Conservation (phyloP, 2,329 filamentous ascomycete genomes). For the Penicillium sp. region DNA sequence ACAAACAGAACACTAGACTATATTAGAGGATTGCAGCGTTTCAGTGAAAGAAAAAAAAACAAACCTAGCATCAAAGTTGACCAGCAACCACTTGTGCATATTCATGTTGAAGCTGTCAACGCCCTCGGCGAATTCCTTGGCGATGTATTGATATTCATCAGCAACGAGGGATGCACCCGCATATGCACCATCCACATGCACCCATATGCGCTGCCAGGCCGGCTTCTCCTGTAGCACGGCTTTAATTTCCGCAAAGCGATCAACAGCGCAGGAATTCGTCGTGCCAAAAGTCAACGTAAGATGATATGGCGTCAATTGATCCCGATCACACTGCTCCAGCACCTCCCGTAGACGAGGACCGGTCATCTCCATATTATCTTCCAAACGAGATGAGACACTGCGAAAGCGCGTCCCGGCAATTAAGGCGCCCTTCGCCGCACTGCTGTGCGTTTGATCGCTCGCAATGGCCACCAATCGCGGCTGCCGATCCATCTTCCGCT, state of each 20-base stretch:
- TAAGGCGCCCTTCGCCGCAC: slow-evolving; percentile 78
- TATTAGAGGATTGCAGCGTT: slow-evolving; percentile 5
- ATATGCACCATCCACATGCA: slow-evolving; percentile 90
- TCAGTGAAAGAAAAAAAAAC: background rate
- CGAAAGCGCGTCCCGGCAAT: slow-evolving; percentile 80
- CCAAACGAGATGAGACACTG: slow-evolving; percentile 57
- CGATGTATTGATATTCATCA: slow-evolving; percentile 69
- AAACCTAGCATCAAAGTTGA: slow-evolving; percentile 72
- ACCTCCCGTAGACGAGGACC: slow-evolving; percentile 55
- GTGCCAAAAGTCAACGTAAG: slow-evolving; percentile 78
- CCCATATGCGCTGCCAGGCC: slow-evolving; percentile 63
- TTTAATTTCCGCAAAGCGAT: slow-evolving; percentile 69
- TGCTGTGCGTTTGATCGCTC: slow-evolving; percentile 73
- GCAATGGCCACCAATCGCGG: slow-evolving; percentile 72
- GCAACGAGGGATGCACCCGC: slow-evolving; percentile 78
- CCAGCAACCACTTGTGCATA: slow-evolving; percentile 95
- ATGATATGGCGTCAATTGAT: slow-evolving; percentile 78
- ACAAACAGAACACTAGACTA: slow-evolving; percentile 69
- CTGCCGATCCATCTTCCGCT: slow-evolving; percentile 60
- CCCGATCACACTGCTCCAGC: slow-evolving; percentile 59
- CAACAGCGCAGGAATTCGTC: slow-evolving; percentile 80
- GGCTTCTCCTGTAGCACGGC: slow-evolving; percentile 44
- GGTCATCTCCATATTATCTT: slow-evolving; percentile 65
- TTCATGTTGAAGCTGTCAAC: slow-evolving; percentile 93
- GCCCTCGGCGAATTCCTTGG: slow-evolving; percentile 50